These are phyloP conservation scores for Colletotrichum gigasporum DNA, from an alignment of 2,329 filamentous ascomycete species.

Conservation along the genomic window DNA sequence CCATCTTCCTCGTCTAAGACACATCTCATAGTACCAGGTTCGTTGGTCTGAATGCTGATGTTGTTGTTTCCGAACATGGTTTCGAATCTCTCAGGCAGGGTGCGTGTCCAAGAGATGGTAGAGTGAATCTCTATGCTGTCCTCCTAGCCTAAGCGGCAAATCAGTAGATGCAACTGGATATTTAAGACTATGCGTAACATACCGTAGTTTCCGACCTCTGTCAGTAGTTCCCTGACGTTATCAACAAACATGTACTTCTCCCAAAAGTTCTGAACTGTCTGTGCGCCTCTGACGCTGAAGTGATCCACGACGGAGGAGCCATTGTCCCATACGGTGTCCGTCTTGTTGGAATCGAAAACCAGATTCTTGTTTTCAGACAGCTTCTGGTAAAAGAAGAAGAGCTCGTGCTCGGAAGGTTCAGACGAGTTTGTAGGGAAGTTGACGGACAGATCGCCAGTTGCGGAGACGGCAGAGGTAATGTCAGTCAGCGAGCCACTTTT, in stretches of 20 bases:
- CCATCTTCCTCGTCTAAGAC: neutral
- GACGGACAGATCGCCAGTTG: neutral
- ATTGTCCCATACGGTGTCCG: conserved; percentile 27
- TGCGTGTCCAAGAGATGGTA: conserved; percentile 47
- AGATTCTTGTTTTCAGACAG: neutral
- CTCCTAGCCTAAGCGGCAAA: conserved; percentile 37
- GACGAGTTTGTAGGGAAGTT: neutral
- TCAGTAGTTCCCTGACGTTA: conserved; percentile 40
- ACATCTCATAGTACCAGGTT: neutral
- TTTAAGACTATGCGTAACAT: neutral
- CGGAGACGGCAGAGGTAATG: neutral
- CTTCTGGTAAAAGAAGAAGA: conserved; percentile 12
- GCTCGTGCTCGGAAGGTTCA: neutral
- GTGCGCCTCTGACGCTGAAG: conserved; percentile 47
- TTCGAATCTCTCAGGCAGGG: conserved; percentile 41
- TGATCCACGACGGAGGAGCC: conserved; percentile 41
- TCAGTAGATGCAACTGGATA: neutral
- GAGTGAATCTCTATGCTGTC: conserved; percentile 45
- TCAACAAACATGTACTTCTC: conserved; percentile 47
- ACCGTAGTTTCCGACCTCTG: conserved; percentile 44
- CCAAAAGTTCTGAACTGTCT: conserved; percentile 46
- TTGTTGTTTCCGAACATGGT: conserved; percentile 35
- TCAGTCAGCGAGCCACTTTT: neutral
- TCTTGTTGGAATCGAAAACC: neutral
- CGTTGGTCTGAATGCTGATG: neutral